Conservation (phyloP, 2,329 filamentous ascomycete genomes). For the Geosmithia putterillii region DNA sequence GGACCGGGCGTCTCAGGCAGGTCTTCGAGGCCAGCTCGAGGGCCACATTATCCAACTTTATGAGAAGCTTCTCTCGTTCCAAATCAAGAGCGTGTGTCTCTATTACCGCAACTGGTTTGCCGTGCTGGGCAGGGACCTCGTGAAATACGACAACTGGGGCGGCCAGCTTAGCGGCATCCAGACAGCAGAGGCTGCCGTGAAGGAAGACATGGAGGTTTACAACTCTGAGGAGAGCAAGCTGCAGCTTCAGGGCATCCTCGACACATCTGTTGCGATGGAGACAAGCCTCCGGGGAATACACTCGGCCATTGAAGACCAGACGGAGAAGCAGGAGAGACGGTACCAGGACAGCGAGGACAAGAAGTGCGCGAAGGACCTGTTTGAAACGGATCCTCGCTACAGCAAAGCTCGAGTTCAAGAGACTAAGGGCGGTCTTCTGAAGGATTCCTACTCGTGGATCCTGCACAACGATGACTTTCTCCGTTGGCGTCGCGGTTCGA, state of each 20-base stretch:
- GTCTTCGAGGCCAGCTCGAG: slow-evolving; percentile 9
- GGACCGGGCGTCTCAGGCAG: slow-evolving; percentile 1
- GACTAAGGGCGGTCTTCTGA: slow-evolving; percentile 18
- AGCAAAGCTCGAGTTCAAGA: slow-evolving; percentile 6
- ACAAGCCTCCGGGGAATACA: slow-evolving; percentile 2
- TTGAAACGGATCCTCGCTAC: slow-evolving; percentile 1
- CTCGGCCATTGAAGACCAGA: slow-evolving; percentile 6
- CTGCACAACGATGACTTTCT: slow-evolving; percentile 12
- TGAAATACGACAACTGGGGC: slow-evolving; percentile 20
- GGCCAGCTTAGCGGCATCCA: slow-evolving; percentile 13
- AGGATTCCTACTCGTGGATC: slow-evolving; percentile 20
- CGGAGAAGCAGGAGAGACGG: slow-evolving; percentile 4
- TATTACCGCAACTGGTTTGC: slow-evolving; percentile 16
- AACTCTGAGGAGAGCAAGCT: slow-evolving; percentile 4
- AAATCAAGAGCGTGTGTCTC: slow-evolving; percentile 25
- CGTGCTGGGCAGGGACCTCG: slow-evolving; percentile 15
- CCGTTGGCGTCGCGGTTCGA: slow-evolving; percentile 3
- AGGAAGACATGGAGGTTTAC: slow-evolving; percentile 6
- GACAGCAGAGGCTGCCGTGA: slow-evolving; percentile 10
- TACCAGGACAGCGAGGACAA: slow-evolving; percentile 2
- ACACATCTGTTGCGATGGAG: background rate
- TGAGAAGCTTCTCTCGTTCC: slow-evolving; percentile 21
- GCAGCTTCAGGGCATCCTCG: slow-evolving; percentile 5
- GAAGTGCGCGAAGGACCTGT: slow-evolving; percentile 1
- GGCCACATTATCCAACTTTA: slow-evolving; percentile 21